Base-by-base conservation (phyloP, 2,329 filamentous ascomycete species). In the Phialemoniopsis sp. region DNA sequence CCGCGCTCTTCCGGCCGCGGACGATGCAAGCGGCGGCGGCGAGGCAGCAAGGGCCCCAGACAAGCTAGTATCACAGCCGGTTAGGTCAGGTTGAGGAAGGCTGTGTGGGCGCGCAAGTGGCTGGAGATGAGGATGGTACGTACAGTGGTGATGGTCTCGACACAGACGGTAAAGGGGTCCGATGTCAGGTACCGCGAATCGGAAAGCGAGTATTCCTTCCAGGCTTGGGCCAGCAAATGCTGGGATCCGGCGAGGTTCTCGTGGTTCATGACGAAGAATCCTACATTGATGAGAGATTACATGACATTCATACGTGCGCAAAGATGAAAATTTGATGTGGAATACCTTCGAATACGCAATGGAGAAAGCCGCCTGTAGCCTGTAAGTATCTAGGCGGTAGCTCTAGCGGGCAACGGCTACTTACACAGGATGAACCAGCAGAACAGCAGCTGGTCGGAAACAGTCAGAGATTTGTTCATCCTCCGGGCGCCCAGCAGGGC, bases 151-250 rank as follows among this genome's bases (percentile, higher is more conserved):
- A 95, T 79, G 14, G 76, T 80, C 70, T 95, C 89, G 60, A 95
- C 83, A 59, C 86, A 90, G n/a, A 95, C 68, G 50, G 93, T 89
- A 53, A 95, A 89, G 2, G 83, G 75, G 55, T 93, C 86, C 14
- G 82, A 80, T 3, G 84, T 89, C 50, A 95, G 68, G 56, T 95
- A 95, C 32, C 89, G 76, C 39, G 89, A 94, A 64, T 95, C 89
- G 3, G 87, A 90, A 28, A 90, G 73, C 4, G 87, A 76, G 58
- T 95, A 95, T 62, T 95, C 89, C 58, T 95, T 95, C 89, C 89
- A 95, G 33, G 95, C 70, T 66, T 95, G 88, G 3, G 84, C 87
- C 41, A 90, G 84, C 8, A 93, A 64, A 39, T 82, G 80, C 57
- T 89, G 83, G 43, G 78, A 78, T 10, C 75, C 68, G 0, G 81